These are phyloP conservation scores for Sordariomycetes sp. DNA, from an alignment of 2,329 filamentous ascomycete genomes.

Conservation along the genomic window DNA sequence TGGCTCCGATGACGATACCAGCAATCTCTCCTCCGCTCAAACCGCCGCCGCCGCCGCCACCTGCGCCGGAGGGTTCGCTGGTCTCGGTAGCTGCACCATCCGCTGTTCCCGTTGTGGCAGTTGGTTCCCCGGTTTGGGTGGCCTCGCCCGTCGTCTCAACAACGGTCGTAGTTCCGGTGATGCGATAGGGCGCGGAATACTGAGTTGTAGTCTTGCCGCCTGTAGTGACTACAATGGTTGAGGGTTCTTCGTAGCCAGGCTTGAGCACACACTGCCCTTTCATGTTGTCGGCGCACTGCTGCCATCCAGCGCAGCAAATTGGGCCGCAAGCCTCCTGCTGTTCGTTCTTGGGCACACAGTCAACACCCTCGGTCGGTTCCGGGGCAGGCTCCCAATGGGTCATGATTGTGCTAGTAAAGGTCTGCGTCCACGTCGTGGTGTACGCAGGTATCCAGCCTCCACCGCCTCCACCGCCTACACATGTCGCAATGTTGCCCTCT, in stretches of 20 bases:
- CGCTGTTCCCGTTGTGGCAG: conserved; percentile 38
- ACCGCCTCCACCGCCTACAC: conserved; percentile 23
- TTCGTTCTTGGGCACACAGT: conserved; percentile 40
- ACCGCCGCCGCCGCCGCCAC: conserved; percentile 23
- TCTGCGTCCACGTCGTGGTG: conserved; percentile 50
- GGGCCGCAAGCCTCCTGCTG: conserved; percentile 55
- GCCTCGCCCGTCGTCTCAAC: conserved; percentile 39
- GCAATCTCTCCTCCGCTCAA: conserved; percentile 69
- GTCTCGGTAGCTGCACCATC: conserved; percentile 36
- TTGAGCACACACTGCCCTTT: conserved; percentile 52
- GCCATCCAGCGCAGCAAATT: conserved; percentile 62
- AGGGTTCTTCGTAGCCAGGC: conserved; percentile 32
- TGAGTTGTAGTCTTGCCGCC: conserved; percentile 42
- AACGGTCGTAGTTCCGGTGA: conserved; percentile 46
- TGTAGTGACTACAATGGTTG: conserved; percentile 33
- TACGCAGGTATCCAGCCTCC: conserved; percentile 16
- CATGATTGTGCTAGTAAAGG: conserved; percentile 50
- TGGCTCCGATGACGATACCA: conserved; percentile 68
- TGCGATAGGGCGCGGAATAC: conserved; percentile 42
- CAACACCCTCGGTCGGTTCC: conserved; percentile 29
- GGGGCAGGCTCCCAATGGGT: conserved; percentile 37
- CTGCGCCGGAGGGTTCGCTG: conserved; percentile 26
- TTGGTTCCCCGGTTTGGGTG: conserved; percentile 36
- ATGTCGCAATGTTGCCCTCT: conserved; percentile 38
- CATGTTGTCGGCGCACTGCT: conserved; percentile 53